phyloP scores from a whole-genome alignment of 306 rosid genomes.

The Cicer arietinum region DNA sequence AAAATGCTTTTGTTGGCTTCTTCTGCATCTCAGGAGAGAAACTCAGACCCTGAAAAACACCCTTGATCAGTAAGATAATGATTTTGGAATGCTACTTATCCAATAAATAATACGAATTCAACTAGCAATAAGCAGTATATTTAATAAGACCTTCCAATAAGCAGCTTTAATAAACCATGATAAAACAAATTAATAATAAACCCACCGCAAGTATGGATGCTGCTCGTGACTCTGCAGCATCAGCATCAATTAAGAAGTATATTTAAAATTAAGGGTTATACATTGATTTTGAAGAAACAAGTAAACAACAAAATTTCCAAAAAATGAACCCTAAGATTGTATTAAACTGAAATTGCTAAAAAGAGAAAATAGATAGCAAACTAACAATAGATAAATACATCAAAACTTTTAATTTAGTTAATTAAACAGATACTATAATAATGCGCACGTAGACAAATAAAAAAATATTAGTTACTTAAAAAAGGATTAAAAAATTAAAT shows the following conservation, averaged over 20 bases:
- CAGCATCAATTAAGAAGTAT: slow-evolving; percentile 66
- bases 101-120: slow-evolving; percentile 25
- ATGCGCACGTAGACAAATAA: too few relatives aligned
- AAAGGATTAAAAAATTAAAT: too few relatives aligned
- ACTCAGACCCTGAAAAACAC: slow-evolving; percentile 82
- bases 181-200: slow-evolving; percentile 39
- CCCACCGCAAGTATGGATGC: slow-evolving; percentile 98
- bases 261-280: too few relatives aligned
- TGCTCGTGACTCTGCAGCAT: slow-evolving; percentile 95
- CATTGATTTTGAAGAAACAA: too few relatives aligned
- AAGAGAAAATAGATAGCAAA: too few relatives aligned
- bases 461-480: too few relatives aligned
- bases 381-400: too few relatives aligned
- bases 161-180: slow-evolving; percentile 29
- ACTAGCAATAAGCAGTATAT: background rate
- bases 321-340: too few relatives aligned
- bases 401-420: too few relatives aligned
- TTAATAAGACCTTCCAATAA: background rate
- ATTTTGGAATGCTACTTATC: slow-evolving; percentile 5
- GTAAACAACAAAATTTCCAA: too few relatives aligned
- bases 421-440: too few relatives aligned
- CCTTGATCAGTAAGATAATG: slow-evolving; percentile 32
- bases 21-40: slow-evolving; percentile 92
- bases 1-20: slow-evolving; percentile 86
- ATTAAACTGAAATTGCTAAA: too few relatives aligned